Evolutionary conservation across 2,329 filamentous ascomycete species (phyloP).

Genomic region (Nothophoma quercina): DNA sequence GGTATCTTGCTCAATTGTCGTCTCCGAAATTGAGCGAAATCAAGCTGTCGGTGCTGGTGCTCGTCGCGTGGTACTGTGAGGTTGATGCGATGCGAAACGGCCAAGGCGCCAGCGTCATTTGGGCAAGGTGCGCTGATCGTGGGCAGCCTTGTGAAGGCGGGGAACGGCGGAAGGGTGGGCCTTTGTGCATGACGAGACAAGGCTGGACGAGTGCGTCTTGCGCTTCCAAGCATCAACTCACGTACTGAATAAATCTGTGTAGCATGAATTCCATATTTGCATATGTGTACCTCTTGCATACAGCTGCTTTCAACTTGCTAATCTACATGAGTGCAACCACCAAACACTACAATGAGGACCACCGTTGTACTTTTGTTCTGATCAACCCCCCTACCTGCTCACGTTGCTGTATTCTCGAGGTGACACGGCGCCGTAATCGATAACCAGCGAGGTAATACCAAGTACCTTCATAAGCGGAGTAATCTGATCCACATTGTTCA

Average conservation of each 20-base stretch:
- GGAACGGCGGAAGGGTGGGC: conserved; percentile 16
- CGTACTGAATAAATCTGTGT: too few species aligned
- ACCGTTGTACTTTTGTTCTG: neutral
- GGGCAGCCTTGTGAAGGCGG: conserved; percentile 4
- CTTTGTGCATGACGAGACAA: conserved; percentile 8
- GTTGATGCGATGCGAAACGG: conserved; percentile 25
- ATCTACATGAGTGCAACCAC: too few species aligned
- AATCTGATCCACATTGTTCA: conserved; percentile 9
- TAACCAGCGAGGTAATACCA: too few species aligned
- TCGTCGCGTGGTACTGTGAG: conserved; percentile 28
- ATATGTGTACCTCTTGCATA: too few species aligned
- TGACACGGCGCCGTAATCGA: neutral
- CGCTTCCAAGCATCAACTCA: too few species aligned
- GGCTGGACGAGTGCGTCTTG: neutral
- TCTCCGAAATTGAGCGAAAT: neutral
- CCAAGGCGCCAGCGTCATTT: conserved; percentile 20
- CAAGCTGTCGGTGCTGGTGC: conserved; percentile 7
- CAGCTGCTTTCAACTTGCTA: too few species aligned
- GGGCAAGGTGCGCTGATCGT: conserved; percentile 7
- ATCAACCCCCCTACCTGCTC: neutral
- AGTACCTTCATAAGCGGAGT: too few species aligned
- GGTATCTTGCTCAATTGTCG: neutral
- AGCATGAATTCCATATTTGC: too few species aligned
- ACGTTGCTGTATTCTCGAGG: neutral
- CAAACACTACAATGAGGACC: neutral